phyloP scores from a whole-genome alignment of 2,329 filamentous ascomycete genomes.

The Clonostachys sp. region DNA sequence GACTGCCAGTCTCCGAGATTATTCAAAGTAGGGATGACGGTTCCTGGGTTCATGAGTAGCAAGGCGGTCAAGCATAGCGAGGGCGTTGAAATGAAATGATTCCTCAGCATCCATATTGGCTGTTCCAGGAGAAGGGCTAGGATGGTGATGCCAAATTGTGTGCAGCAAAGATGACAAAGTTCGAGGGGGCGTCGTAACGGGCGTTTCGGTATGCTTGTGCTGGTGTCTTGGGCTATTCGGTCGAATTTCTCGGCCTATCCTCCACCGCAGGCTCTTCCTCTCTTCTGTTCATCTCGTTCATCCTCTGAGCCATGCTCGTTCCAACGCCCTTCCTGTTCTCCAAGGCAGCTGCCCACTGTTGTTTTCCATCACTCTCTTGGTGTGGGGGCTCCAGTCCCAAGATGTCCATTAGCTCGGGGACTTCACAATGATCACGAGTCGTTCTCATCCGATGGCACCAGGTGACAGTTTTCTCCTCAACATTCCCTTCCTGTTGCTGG shows the following conservation, averaged over 20 bases:
- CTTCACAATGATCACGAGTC: conserved; percentile 72
- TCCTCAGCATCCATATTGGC: too few species aligned
- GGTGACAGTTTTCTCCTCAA: conserved; percentile 56
- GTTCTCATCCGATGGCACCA: conserved; percentile 83
- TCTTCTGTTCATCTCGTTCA: conserved; percentile 30
- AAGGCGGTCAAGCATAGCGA: not conserved
- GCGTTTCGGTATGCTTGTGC: too few species aligned
- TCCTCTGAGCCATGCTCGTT: conserved; percentile 42
- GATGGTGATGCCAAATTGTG: too few species aligned
- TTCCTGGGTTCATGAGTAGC: conserved; percentile 37
- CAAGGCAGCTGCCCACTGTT: conserved; percentile 40
- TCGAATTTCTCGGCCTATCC: too few species aligned
- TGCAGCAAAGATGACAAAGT: too few species aligned
- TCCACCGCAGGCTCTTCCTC: too few species aligned
- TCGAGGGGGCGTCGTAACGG: too few species aligned
- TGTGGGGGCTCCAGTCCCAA: conserved; percentile 43
- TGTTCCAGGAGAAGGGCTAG: too few species aligned
- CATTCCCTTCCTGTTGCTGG: conserved; percentile 16
- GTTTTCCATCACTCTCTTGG: conserved; percentile 26
- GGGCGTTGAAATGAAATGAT: too few species aligned
- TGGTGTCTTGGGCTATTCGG: too few species aligned
- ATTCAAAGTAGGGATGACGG: conserved; percentile 66
- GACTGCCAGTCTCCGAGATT: conserved; percentile 64
- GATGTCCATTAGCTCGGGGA: conserved; percentile 59
- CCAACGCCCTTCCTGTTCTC: conserved; percentile 48